A percentile compares a stretch with the other conserved stretches of the same genome.
Conservation (phyloP, 352 stramenopile genomes). For the Plasmopara viticola region DNA sequence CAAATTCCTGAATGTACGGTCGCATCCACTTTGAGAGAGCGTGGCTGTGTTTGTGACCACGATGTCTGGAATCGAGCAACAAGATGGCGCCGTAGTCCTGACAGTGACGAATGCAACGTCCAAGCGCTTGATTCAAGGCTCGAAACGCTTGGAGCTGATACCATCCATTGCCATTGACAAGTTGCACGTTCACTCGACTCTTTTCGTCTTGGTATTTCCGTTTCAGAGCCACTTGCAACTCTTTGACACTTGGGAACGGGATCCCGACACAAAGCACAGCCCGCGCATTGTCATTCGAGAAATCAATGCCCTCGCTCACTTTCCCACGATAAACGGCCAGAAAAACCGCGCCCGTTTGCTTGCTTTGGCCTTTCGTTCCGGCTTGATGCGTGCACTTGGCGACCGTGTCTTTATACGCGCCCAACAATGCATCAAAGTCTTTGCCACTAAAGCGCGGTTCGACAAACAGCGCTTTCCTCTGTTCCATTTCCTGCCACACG, state of each 20-base stretch:
- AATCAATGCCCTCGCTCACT: slow-evolving; percentile 98
- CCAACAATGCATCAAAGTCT: slow-evolving; percentile 72
- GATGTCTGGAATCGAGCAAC: slow-evolving; percentile 89
- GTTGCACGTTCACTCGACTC: slow-evolving; percentile 44
- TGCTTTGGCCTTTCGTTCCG: neutral
- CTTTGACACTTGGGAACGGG: slow-evolving; percentile 94
- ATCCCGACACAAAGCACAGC: slow-evolving; percentile 97
- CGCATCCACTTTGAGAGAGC: slow-evolving; percentile 82
- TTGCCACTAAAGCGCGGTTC: slow-evolving; percentile 74
- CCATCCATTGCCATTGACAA: slow-evolving; percentile 86
- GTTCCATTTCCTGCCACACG: slow-evolving; percentile 50
- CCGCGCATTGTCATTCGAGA: slow-evolving; percentile 94
- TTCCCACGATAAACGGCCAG: slow-evolving; percentile 98
- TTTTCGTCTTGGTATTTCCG: slow-evolving; percentile 80
- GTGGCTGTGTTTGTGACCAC: slow-evolving; percentile 47
- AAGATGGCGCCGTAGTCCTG: slow-evolving; percentile 97
- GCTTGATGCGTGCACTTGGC: slow-evolving; percentile 1
- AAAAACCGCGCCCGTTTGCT: slow-evolving; percentile 88
- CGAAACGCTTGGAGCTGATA: slow-evolving; percentile 97
- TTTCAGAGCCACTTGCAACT: slow-evolving; percentile 85
- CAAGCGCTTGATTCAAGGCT: slow-evolving; percentile 98
- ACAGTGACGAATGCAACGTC: slow-evolving; percentile 96
- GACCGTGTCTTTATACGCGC: slow-evolving; percentile 58
- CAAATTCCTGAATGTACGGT: slow-evolving; percentile 63
- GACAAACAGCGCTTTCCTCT: slow-evolving; percentile 53